Base-by-base conservation (phyloP, 2,329 filamentous ascomycete species). In the Epichloe scottii region DNA sequence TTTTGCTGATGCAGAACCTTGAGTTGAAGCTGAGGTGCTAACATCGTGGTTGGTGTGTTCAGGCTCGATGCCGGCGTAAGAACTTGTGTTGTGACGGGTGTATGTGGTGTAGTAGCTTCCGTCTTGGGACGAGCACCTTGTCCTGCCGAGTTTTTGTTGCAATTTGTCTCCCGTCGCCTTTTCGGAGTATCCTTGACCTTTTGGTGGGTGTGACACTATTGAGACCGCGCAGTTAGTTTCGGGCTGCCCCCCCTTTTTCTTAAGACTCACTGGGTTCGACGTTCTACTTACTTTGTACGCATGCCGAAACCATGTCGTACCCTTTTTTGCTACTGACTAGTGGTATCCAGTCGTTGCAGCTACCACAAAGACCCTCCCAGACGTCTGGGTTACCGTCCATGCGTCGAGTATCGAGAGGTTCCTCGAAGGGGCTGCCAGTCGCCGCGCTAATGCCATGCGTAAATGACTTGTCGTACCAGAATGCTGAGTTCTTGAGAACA, bases 401-500 rank as follows among this genome's bases (percentile, higher is more conserved):
- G 47, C 87, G 77, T 52, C 86, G 74, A 21, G 81, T 87, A 60
- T 88, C 78, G 54, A 85, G 79, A 3, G 88, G 88, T 58, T 85
- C 82, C 63, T 87, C 82, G 69, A 93, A 91, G 3, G 84, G 80
- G 55, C 77, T 82, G 23, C 88, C 87, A 0, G 87, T 91, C 4
- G 85, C 84, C 30, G 86, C 87, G 62, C 85, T 89, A 64, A 94
- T 88, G 47, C 88, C 88, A 62, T 94, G 89, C 2, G 85, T 88
- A 65, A 93, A 94, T 52, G 84, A 87, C 73, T 93, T 91, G 71
- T 94, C 88, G 66, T 94, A 94, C 88, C 89, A 94, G 66, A 88
- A 95, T 6, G 88, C 88, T 51, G 85, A 90, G 69, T 94, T 93
- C 72, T 93, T 94, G 53, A 95, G 73, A 15, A 90, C 87, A 50